Conservation (phyloP, 83 land plant genomes). For the Isoetes engelmannii region DNA sequence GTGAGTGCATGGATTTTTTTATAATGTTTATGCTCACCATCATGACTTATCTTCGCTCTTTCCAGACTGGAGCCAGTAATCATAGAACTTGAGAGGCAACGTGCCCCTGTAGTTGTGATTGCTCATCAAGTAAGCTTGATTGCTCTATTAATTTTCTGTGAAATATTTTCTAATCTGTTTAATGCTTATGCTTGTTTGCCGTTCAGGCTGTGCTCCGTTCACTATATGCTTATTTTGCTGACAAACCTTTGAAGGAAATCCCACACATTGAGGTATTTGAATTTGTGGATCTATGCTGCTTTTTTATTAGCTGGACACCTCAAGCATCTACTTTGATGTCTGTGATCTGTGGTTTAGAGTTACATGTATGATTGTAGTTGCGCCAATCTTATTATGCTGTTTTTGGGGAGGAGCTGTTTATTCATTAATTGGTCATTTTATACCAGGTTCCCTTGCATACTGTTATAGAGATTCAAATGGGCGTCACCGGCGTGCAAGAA, state of each 20-base stretch:
- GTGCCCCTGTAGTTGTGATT: constrained; percentile 93
- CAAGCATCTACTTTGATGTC: background rate
- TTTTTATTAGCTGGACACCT: background rate
- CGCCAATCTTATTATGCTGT: background rate
- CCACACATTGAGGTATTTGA: constrained; percentile 84
- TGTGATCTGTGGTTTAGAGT: background rate
- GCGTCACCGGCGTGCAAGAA: constrained; percentile 90
- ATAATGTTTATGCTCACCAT: background rate
- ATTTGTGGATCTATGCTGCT: background rate
- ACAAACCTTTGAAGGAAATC: constrained; percentile 83
- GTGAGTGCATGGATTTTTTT: constrained; percentile 22
- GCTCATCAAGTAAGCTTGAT: constrained; percentile 69
- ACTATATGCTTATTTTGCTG: constrained; percentile 94
- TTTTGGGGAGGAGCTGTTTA: no score
- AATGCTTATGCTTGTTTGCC: background rate
- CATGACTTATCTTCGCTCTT: background rate
- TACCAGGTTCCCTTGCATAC: constrained; percentile 86
- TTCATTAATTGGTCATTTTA: no score
- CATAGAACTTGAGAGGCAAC: constrained; percentile 93
- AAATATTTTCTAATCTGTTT: background rate
- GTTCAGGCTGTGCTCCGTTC: constrained; percentile 86
- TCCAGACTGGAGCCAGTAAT: constrained; percentile 96
- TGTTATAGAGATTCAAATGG: constrained; percentile 96
- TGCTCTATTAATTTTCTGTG: background rate
- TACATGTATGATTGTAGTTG: background rate